Evolutionary conservation across 257 asterid genomes (phyloP).

Genomic region (Lavandula angustifolia): DNA sequence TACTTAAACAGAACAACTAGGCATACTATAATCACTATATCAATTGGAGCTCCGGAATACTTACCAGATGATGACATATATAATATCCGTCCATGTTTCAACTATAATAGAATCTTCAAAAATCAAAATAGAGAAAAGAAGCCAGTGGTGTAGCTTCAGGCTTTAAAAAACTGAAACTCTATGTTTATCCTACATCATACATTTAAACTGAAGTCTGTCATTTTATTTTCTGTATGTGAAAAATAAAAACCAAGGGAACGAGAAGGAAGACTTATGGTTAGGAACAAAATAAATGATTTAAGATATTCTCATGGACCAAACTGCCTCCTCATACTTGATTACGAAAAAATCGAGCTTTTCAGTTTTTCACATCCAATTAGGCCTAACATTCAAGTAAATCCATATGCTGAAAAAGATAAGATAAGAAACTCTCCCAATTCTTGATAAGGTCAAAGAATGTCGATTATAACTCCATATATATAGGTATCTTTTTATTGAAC

Average conservation of each 20-base stretch:
- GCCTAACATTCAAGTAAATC: no score
- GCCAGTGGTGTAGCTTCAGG: constrained; percentile 12
- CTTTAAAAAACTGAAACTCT: constrained; percentile 6
- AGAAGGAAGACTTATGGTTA: no score
- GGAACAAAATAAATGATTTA: no score
- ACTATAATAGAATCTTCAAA: constrained; percentile 17
- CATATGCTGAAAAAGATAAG: no score
- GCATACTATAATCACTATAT: constrained; percentile 3
- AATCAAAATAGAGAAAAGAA: background rate
- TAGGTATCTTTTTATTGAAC: constrained; percentile 12
- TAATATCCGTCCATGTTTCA: constrained; percentile 19
- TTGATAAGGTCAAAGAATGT: background rate
- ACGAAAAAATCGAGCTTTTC: no score
- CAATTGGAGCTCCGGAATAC: background rate
- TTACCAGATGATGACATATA: no score
- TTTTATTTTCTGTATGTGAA: no score
- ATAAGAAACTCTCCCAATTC: constrained; percentile 16
- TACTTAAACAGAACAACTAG: constrained; percentile 17
- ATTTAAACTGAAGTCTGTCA: background rate
- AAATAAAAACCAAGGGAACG: no score
- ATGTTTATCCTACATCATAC: constrained; percentile 2
- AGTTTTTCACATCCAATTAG: no score
- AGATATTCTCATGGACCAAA: no score
- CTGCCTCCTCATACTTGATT: no score
- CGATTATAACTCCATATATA: constrained; percentile 24